Evolutionary conservation across 1,284 basidiomycete genomes (phyloP), one percentile per base, ranked within the genome.

Genomic region (Kwoniella shivajii): DNA sequence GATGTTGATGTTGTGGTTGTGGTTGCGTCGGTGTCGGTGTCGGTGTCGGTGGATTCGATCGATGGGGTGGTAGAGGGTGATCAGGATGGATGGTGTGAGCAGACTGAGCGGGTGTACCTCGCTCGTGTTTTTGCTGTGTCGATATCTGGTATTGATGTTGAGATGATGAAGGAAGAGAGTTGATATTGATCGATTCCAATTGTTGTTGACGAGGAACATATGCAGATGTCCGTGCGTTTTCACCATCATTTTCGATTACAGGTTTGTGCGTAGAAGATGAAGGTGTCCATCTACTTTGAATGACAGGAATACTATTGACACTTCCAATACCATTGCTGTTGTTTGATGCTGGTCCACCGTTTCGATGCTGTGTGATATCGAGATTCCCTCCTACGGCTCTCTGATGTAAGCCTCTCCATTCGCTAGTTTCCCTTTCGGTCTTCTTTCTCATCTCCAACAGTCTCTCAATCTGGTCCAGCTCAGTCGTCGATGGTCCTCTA

Each of bases 381-480:
- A 9, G 10, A 24, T 30, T 11, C 18, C 29, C 22, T 11, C 27
- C 24, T 33, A 14, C 9, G 11, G 34, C 37, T 13, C 39, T 20
- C 14, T 30, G 26, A 31, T 51, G 39, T 33, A 33, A 27, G 24
- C 26, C 34, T 24, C 45, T 27, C 29, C 68, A 51, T 30, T 69
- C 68, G 44, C 52, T 69, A 62, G 54, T 71, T 37, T 64, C 6
- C 45, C 41, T n/a, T 55, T 48, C 14, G 6, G 66, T 50, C 37
- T 61, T 59, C 6, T 38, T 63, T 24, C 63, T 56, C 20, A 66
- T 26, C 3, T 45, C 45, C 11, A 70, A 54, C n/a, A 73, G 58
- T 24, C 60, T 48, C 33, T 71, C 61, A 16, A 75, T 65, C 50
- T 73, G 71, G 18, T 38, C 53, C 20, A 74, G 38, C 51, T 76